phyloP scores from a whole-genome alignment of 2,329 filamentous ascomycete species.

The Zalaria obscura region DNA sequence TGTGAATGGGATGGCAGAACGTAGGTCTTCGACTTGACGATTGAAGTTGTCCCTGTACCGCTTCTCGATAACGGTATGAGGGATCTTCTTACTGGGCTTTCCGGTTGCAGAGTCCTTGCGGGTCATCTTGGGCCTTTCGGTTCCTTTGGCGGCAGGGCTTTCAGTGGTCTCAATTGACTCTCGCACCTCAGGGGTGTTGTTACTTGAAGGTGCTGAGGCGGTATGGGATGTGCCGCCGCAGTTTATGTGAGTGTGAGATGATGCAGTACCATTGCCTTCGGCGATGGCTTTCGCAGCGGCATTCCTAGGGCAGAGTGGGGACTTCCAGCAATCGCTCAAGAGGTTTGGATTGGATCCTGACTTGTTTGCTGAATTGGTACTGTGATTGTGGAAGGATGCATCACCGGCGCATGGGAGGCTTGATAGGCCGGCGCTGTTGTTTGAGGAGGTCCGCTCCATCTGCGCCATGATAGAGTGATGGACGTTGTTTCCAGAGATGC shows the following conservation, averaged over 20 bases:
- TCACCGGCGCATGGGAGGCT: too few relatives aligned
- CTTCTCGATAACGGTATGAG: slow-evolving; percentile 31
- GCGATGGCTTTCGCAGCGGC: not conserved
- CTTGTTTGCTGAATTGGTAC: too few relatives aligned
- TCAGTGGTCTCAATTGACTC: not conserved
- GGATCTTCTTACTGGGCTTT: slow-evolving; percentile 3
- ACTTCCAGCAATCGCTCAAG: slow-evolving; percentile 5
- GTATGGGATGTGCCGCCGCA: not conserved
- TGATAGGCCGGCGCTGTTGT: too few relatives aligned
- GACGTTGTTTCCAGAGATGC: too few relatives aligned
- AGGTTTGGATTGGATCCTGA: not conserved
- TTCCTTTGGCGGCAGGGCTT: not conserved
- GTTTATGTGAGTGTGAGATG: not conserved
- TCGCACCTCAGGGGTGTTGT: not conserved
- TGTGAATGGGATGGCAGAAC: slow-evolving; percentile 23
- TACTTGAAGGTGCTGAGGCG: not conserved
- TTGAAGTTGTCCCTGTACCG: slow-evolving; percentile 33
- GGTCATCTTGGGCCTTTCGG: not conserved
- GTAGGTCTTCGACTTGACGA: slow-evolving; percentile 29
- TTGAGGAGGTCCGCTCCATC: too few relatives aligned
- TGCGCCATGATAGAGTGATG: too few relatives aligned
- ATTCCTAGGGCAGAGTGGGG: slow-evolving; percentile 6
- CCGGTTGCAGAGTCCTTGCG: not conserved
- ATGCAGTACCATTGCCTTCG: not conserved
- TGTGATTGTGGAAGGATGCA: too few relatives aligned